Evolutionary conservation across 305 asterid genomes (phyloP), one percentile per base, ranked within the genome.

Genomic region (Fraxinus sp.): DNA sequence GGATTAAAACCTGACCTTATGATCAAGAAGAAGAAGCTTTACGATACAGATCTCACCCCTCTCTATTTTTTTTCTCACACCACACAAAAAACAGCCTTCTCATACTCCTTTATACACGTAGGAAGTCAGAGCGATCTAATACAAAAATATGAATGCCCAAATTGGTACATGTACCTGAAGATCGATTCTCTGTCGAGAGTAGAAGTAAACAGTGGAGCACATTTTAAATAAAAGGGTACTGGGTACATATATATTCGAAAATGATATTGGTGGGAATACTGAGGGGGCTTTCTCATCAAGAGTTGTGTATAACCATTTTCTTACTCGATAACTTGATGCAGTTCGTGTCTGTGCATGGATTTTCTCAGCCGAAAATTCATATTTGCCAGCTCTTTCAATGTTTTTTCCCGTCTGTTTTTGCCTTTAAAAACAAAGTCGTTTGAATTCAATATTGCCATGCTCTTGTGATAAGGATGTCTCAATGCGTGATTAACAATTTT

Each of bases 401-500:
- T 14, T 35, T 11, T 80, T 59, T 75, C 85, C 88, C 84, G 77
- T 41, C 73, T 52, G 73, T 82, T 80, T 16, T 66, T 70, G 22
- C 82, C 86, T 75, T 41, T 59, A 24, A 81, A 85, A 28, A 70
- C 46, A 62, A 79, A 79, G 26, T 76, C 72, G 26, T 75, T 83
- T 0, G 78, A 49, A 30, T 55, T 77, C 59, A 68, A 78, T 30
- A 46, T 83, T 3, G 86, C 52, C 59, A 86, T 37, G 36, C 87
- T 81, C 79, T 52, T 86, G 24, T 81, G 85, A 32, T n/a, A 85
- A 20, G 88, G 88, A 81, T 83, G 81, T 35, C 24, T 79, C 30
- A 85, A 24, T 18, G 86, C 84, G 75, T 79, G 74, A 14, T 35
- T 73, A 16, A 89, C 70, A 4, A 49, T 16, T 78, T 3, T 78